A percentile compares a stretch with the other conserved stretches of the same genome.
These are phyloP conservation scores for Cyanidioschyzon merolae DNA, from an alignment of 23 red algal genomes.

Conservation along the genomic window DNA sequence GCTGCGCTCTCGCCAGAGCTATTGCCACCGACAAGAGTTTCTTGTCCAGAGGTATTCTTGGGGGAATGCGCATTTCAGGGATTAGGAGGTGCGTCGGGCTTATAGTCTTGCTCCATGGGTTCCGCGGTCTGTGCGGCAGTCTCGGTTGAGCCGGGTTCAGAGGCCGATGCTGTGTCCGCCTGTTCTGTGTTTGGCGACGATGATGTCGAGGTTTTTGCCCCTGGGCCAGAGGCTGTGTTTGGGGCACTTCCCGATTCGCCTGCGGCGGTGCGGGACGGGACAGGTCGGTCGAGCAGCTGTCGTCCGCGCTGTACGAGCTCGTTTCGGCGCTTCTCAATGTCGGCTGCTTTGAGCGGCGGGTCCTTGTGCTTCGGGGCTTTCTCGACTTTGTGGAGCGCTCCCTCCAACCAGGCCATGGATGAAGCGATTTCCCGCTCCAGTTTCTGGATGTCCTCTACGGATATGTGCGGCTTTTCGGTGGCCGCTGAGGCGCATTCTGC, in stretches of 20 bases:
- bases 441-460: slow-evolving; percentile 42
- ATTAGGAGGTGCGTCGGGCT: neutral
- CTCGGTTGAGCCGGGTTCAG: neutral
- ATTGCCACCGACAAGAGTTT: no score
- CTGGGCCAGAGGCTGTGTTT: no score
- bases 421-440: slow-evolving; percentile 36
- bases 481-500: slow-evolving; percentile 27
- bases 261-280: no score
- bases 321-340: slow-evolving; percentile 25
- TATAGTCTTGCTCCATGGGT: neutral
- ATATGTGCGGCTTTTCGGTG: slow-evolving; percentile 51
- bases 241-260: no score
- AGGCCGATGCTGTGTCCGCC: neutral
- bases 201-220: no score
- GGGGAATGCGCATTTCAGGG: no score
- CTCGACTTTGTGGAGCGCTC: slow-evolving; percentile 30
- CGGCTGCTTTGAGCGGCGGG: slow-evolving; percentile 34
- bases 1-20: no score
- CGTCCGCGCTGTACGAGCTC: slow-evolving; percentile 23
- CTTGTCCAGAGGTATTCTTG: no score
- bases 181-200: no score
- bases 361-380: slow-evolving; percentile 42
- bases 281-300: neutral
- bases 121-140: neutral
- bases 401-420: slow-evolving; percentile 55